Evolutionary conservation across 768 basidiomycete genomes (phyloP).

Genomic region (Leucogyrophana mollusca): DNA sequence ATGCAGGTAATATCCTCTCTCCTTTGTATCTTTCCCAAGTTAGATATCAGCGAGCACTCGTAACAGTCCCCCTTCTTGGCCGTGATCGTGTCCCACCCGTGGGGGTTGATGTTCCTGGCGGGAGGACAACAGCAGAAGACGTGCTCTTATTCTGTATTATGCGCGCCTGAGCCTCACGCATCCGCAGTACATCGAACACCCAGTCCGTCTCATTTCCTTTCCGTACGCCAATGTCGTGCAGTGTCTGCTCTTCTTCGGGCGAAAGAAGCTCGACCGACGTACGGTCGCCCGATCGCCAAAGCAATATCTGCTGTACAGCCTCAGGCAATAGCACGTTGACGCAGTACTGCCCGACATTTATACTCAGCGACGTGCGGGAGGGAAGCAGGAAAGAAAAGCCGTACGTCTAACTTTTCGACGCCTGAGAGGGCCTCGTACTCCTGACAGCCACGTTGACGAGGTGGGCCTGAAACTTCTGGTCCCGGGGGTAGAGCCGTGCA

Average conservation of each 20-base stretch:
- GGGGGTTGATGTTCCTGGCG: background rate
- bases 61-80: slow-evolving; percentile 18
- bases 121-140: background rate
- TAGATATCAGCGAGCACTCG: too few relatives aligned
- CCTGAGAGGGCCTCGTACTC: slow-evolving; percentile 44
- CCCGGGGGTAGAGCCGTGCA: background rate
- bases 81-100: slow-evolving; percentile 30
- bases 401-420: slow-evolving; percentile 53
- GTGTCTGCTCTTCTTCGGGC: slow-evolving; percentile 49
- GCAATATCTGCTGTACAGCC: slow-evolving; percentile 66
- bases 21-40: too few relatives aligned
- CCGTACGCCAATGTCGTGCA: slow-evolving; percentile 49
- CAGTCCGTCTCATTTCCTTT: slow-evolving; percentile 60
- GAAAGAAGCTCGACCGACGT: slow-evolving; percentile 47
- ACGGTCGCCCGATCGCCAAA: slow-evolving; percentile 69
- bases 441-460: slow-evolving; percentile 34
- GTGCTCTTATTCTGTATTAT: background rate
- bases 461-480: slow-evolving; percentile 2
- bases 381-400: slow-evolving; percentile 12
- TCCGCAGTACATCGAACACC: slow-evolving; percentile 58
- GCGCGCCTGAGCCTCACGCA: slow-evolving; percentile 37
- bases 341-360: slow-evolving; percentile 52
- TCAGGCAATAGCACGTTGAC: slow-evolving; percentile 71
- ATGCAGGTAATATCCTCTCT: too few relatives aligned
- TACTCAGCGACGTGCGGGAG: too few relatives aligned